Percentiles rank a stretch among this genome's conserved stretches.
These are phyloP conservation scores for Arthrobotrys entomopaga DNA, from an alignment of 2,329 filamentous ascomycete genomes.

Conservation along the genomic window DNA sequence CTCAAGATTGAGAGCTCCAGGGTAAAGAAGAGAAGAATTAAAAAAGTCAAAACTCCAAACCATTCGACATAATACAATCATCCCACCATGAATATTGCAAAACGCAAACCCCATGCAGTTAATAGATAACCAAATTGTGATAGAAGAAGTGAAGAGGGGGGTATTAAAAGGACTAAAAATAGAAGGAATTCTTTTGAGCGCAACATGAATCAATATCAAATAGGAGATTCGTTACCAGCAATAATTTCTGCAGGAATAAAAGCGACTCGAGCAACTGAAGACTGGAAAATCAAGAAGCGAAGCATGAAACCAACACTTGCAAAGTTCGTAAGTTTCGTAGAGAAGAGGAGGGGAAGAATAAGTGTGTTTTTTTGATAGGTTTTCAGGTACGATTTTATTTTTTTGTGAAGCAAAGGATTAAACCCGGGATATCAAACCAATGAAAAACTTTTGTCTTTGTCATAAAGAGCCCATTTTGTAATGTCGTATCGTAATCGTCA, in stretches of 20 bases:
- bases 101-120: slow-evolving; percentile 14
- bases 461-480: slow-evolving; percentile 37
- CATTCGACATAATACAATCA: slow-evolving; percentile 30
- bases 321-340: slow-evolving; percentile 47
- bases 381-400: slow-evolving; percentile 17
- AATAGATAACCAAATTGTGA: slow-evolving; percentile 21
- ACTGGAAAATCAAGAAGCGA: slow-evolving; percentile 49
- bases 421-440: slow-evolving; percentile 35
- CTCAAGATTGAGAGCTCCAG: slow-evolving; percentile 19
- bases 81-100: slow-evolving; percentile 37
- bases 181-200: slow-evolving; percentile 23
- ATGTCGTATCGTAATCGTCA: slow-evolving; percentile 34
- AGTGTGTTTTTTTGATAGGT: slow-evolving; percentile 22
- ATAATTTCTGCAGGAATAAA: slow-evolving; percentile 10
- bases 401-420: slow-evolving; percentile 22
- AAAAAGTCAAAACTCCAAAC: slow-evolving; percentile 49
- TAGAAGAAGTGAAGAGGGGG: slow-evolving; percentile 19
- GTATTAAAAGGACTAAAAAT: slow-evolving; percentile 25
- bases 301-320: slow-evolving; percentile 48
- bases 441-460: slow-evolving; percentile 49
- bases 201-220: slow-evolving; percentile 10
- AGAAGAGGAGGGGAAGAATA: slow-evolving; percentile 16
- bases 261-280: slow-evolving; percentile 50
- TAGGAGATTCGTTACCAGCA: slow-evolving; percentile 52
- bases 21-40: slow-evolving; percentile 2